A percentile compares a stretch with the other conserved stretches of the same genome.
Evolutionary conservation across 331 rosid genomes (phyloP).

Genomic region (Acacia concinna): DNA sequence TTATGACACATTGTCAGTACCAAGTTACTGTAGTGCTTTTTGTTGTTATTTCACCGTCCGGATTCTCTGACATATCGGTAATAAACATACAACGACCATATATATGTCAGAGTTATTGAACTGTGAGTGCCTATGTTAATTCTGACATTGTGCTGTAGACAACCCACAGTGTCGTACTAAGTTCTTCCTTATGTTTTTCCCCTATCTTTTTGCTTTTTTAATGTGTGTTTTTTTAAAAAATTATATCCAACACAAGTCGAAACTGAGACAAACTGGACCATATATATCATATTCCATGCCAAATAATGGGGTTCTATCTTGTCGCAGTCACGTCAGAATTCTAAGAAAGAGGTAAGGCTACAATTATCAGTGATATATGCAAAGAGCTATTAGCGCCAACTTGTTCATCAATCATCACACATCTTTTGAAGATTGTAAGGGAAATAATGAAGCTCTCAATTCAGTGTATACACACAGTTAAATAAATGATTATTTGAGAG

Average conservation of each 20-base stretch:
- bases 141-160: conserved; percentile 30
- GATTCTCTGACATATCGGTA: background rate
- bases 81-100: background rate
- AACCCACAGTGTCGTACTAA: background rate
- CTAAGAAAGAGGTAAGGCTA: conserved; percentile 23
- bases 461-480: background rate
- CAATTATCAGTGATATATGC: conserved; percentile 24
- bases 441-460: conserved; percentile 24
- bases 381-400: conserved; percentile 8
- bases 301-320: conserved; percentile 28
- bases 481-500: too few relatives aligned
- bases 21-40: conserved; percentile 1
- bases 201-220: conserved; percentile 21
- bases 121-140: conserved; percentile 5
- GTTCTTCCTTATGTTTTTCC: background rate
- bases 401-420: conserved; percentile 28
- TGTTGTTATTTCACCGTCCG: conserved; percentile 1
- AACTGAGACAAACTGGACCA: conserved; percentile 29
- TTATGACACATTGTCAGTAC: background rate
- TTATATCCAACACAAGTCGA: conserved; percentile 31
- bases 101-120: conserved; percentile 1
- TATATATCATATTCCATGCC: conserved; percentile 28
- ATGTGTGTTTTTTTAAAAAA: conserved; percentile 20
- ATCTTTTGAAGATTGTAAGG: conserved; percentile 18
- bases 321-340: conserved; percentile 36